Percentiles rank a stretch among this genome's conserved stretches.
Evolutionary conservation across 495 filamentous ascomycete genomes (phyloP).

Genomic region (Annulohypoxylon stygium): DNA sequence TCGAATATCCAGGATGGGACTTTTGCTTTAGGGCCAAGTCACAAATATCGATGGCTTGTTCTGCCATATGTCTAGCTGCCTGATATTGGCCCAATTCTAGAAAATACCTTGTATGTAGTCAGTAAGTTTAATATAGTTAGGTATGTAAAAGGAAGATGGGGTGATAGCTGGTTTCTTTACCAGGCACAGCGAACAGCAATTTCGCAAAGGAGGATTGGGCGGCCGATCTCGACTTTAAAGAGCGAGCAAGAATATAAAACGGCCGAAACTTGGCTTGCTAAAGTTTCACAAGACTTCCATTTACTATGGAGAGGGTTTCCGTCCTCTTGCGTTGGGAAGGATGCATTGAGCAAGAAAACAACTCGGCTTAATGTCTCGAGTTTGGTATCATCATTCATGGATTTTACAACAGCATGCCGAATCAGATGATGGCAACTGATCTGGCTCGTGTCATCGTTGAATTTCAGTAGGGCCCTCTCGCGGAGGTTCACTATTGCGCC

Average conservation of each 20-base stretch:
- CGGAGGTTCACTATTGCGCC: constrained; percentile 9
- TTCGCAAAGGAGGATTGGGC: constrained; percentile 8
- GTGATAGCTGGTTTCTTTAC: not conserved
- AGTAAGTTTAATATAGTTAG: not conserved
- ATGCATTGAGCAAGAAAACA: constrained; percentile 11
- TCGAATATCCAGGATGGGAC: not conserved
- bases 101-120: not conserved
- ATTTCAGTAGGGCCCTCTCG: not conserved
- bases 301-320: constrained; percentile 2
- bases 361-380: not conserved
- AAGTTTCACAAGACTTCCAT: constrained; percentile 8
- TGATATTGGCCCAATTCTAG: not conserved
- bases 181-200: constrained; percentile 5
- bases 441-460: not conserved
- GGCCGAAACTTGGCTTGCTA: not conserved
- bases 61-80: not conserved
- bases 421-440: not conserved
- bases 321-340: constrained; percentile 11
- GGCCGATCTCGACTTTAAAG: not conserved
- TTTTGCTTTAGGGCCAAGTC: not conserved
- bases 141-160: not conserved
- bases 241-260: not conserved
- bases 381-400: not conserved
- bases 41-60: constrained; percentile 1
- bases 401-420: constrained; percentile 3